Evolutionary conservation across 192 early-diverging fungal genomes (phyloP), one percentile per base, ranked within the genome.

Genomic region (Rhizophagus clarus): DNA sequence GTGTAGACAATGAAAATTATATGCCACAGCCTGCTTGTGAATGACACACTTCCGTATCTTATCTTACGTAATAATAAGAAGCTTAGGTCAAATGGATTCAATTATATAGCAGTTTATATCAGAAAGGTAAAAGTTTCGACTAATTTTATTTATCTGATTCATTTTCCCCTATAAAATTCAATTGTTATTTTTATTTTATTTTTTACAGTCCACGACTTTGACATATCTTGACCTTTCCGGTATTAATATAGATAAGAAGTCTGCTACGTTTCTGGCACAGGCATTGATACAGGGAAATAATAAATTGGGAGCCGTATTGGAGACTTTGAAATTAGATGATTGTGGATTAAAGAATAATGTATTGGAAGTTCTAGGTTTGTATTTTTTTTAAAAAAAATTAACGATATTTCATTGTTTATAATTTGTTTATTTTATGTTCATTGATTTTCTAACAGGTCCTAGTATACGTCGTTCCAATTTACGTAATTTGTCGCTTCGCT

Each of bases 21-120:
- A 10, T 80, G 93, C 7, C 93, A 95, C 84, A 91, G 93, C 77
- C 71, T 95, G 56, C 80, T 96, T 51, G 87, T 91, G 75, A 90
- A 86, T 64, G 92, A 93, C 83, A 86, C 84, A 24, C 79, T 95
- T 51, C 86, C 88, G 26, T 83, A 91, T 47, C 85, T 96, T 66
- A 92, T 88, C 79, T 81, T 96, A 28, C 86, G 91, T 28, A 86
- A 92, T 82, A 96, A 96, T 78, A 82, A 85, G 69, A 88, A 89
- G 32, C 82, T 95, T 47, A 91, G 88, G n/a, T 85, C 88, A n/a
- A 87, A 88, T 56, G 94, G 94, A 49, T 87, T 94, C 76, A 92
- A 92, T 69, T 95, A 94, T 80, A 81, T 94, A 71, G 86, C 94
- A 0, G 88, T 93, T 2, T 92, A 91, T 72, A 88, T 94, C 28